Conservation (phyloP, 306 rosid species). For the Crataegus laevigata region DNA sequence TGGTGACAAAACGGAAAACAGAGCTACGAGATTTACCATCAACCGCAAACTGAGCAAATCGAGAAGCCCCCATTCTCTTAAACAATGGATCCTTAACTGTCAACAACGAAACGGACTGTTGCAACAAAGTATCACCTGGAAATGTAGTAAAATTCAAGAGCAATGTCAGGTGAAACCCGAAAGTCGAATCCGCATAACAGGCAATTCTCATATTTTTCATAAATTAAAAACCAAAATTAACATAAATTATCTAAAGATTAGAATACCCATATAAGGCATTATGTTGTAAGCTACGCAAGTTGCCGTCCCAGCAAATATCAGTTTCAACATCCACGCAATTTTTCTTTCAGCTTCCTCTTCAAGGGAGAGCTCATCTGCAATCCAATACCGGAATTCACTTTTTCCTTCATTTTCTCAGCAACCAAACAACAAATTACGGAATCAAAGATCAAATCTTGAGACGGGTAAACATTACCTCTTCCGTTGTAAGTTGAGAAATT, state of each 20-base stretch:
- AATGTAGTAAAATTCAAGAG: background rate
- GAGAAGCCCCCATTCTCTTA: conserved; percentile 94
- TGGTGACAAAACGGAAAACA: background rate
- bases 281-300: conserved; percentile 57
- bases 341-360: conserved; percentile 79
- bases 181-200: background rate
- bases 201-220: too few species aligned
- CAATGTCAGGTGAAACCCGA: conserved; percentile 12
- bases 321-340: conserved; percentile 77
- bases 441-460: background rate
- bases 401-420: background rate
- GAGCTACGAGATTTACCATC: conserved; percentile 49
- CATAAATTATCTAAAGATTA: background rate
- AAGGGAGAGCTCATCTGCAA: conserved; percentile 53
- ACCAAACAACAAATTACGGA: background rate
- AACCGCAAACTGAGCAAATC: conserved; percentile 70
- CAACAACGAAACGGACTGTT: conserved; percentile 83
- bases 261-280: conserved; percentile 80
- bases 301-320: conserved; percentile 75
- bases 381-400: background rate
- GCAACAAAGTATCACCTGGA: conserved; percentile 84
- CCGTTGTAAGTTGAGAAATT: conserved; percentile 36
- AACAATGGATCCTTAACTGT: conserved; percentile 85
- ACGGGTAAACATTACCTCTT: conserved; percentile 33
- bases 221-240: background rate